phyloP scores from a whole-genome alignment of 2,329 filamentous ascomycete genomes.

The Phialophora macrospora region DNA sequence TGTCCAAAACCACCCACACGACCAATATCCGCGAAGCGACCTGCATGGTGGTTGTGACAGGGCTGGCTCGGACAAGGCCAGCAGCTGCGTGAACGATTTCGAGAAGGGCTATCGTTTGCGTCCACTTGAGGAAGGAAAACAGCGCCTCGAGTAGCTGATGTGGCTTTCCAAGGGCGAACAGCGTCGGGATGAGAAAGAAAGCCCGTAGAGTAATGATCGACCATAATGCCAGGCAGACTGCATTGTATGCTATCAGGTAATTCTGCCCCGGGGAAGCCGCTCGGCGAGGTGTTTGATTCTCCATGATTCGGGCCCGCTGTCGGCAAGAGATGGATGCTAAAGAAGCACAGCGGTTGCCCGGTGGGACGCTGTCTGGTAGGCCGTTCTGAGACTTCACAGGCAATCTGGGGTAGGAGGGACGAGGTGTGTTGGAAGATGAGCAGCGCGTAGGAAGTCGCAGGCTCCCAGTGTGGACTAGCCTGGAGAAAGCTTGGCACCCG shows the following conservation, averaged over 20 bases:
- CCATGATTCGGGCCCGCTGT: neutral
- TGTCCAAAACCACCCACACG: slow-evolving; percentile 80
- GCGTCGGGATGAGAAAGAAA: slow-evolving; percentile 58
- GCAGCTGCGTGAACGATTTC: slow-evolving; percentile 82
- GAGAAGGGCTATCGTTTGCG: slow-evolving; percentile 80
- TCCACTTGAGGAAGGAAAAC: slow-evolving; percentile 58
- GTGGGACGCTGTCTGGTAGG: neutral
- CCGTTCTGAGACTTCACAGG: neutral
- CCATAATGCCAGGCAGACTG: slow-evolving; percentile 78
- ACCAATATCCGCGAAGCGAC: slow-evolving; percentile 85
- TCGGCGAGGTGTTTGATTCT: slow-evolving; percentile 1
- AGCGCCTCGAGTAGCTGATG: slow-evolving; percentile 54
- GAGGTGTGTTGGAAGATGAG: neutral
- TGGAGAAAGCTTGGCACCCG: neutral
- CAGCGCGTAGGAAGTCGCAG: neutral
- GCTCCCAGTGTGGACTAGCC: neutral
- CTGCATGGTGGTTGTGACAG: slow-evolving; percentile 87
- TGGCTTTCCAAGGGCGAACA: slow-evolving; percentile 55
- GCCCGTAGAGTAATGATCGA: slow-evolving; percentile 73
- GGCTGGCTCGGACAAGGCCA: slow-evolving; percentile 81
- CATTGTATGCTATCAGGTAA: slow-evolving; percentile 88
- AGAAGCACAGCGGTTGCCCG: neutral
- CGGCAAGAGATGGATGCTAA: neutral
- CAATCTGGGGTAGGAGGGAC: neutral
- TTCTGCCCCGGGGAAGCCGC: slow-evolving; percentile 38